Conservation (phyloP, 2,329 filamentous ascomycete species). For the Pochonia chlamydosporia region DNA sequence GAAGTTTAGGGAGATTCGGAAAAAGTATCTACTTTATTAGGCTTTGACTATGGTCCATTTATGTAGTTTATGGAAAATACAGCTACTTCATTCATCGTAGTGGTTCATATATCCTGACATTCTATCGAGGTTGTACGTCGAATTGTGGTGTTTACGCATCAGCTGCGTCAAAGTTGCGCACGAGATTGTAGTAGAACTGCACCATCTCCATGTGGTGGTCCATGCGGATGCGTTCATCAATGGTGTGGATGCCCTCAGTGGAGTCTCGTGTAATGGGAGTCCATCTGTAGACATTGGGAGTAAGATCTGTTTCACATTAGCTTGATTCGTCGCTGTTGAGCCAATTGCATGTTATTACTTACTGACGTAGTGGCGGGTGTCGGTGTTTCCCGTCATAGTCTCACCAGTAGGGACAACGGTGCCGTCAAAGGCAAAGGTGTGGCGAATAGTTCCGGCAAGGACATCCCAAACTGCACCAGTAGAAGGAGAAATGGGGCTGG, state of each 20-base stretch:
- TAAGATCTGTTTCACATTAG: constrained; percentile 17
- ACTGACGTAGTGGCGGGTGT: constrained; percentile 36
- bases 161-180: constrained; percentile 36
- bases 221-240: constrained; percentile 34
- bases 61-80: neutral
- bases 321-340: neutral
- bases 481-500: constrained; percentile 53
- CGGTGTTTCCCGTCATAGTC: constrained; percentile 38
- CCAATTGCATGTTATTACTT: constrained; percentile 8
- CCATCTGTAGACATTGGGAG: constrained; percentile 36
- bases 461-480: constrained; percentile 36
- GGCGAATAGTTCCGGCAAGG: constrained; percentile 45
- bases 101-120: too few relatives aligned
- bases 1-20: constrained; percentile 6
- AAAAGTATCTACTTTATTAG: constrained; percentile 10
- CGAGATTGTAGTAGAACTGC: constrained; percentile 37
- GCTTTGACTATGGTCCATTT: neutral
- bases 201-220: constrained; percentile 33
- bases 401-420: constrained; percentile 46
- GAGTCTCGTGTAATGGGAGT: constrained; percentile 25
- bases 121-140: neutral
- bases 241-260: constrained; percentile 31
- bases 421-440: constrained; percentile 37
- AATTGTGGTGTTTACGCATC: neutral
- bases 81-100: neutral